phyloP scores from a whole-genome alignment of 768 basidiomycete species.

The Lactifluus hygrophoroides region DNA sequence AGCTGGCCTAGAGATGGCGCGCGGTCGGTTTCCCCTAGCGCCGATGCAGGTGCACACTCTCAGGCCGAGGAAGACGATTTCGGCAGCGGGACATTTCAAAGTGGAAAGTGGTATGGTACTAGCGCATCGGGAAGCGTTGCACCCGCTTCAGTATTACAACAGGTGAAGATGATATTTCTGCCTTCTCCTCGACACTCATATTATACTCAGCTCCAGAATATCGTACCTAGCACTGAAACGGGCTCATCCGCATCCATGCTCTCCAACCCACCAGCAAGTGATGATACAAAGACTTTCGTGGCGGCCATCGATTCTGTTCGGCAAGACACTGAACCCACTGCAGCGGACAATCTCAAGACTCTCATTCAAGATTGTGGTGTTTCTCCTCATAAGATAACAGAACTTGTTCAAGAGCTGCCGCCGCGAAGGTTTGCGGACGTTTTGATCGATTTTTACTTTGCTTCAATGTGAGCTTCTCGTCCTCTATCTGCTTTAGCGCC shows the following conservation, averaged over 20 bases:
- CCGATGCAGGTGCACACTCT: conserved; percentile 63
- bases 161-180: conserved; percentile 36
- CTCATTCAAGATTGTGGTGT: conserved; percentile 91
- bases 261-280: conserved; percentile 18
- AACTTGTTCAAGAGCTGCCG: conserved; percentile 83
- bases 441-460: conserved; percentile 78
- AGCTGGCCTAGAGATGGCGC: conserved; percentile 26
- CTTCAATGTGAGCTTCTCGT: conserved; percentile 45
- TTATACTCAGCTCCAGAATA: conserved; percentile 41
- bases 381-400: conserved; percentile 81
- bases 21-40: conserved; percentile 40
- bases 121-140: conserved; percentile 80
- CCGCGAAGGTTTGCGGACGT: conserved; percentile 65
- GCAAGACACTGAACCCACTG: conserved; percentile 38
- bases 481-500: not conserved
- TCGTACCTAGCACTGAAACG: conserved; percentile 33
- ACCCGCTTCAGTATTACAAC: conserved; percentile 69
- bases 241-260: conserved; percentile 4
- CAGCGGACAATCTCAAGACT: conserved; percentile 76
- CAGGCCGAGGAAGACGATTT: conserved; percentile 72
- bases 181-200: not conserved
- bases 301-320: conserved; percentile 34
- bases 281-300: conserved; percentile 25
- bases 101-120: conserved; percentile 80
- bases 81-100: conserved; percentile 68